Conservation (phyloP, 306 rosid genomes). For the Arachis stenosperma region DNA sequence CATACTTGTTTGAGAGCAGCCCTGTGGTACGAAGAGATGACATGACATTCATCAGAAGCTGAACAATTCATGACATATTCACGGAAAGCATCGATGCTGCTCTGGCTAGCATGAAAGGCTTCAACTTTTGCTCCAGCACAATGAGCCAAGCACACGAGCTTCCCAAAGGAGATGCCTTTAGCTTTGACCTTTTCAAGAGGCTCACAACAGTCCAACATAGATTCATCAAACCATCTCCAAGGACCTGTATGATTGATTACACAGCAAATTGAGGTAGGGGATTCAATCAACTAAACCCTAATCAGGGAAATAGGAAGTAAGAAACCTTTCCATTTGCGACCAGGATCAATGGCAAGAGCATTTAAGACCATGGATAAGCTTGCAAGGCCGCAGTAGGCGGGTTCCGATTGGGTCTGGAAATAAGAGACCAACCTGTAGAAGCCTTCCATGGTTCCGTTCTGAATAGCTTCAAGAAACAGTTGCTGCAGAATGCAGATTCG, state of each 20-base stretch:
- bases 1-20: constrained; percentile 77
- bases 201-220: constrained; percentile 96
- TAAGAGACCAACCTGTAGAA: constrained; percentile 75
- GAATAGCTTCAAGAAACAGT: constrained; percentile 75
- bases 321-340: constrained; percentile 93
- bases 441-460: constrained; percentile 87
- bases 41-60: constrained; percentile 72
- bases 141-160: constrained; percentile 85
- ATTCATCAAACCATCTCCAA: constrained; percentile 99
- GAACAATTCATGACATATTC: constrained; percentile 67
- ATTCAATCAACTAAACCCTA: constrained; percentile 7
- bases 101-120: constrained; percentile 72
- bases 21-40: constrained; percentile 85
- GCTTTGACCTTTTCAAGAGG: constrained; percentile 81
- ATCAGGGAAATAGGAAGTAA: too few species aligned
- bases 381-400: constrained; percentile 93
- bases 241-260: constrained; percentile 57
- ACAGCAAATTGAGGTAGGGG: too few species aligned
- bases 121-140: constrained; percentile 98
- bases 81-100: constrained; percentile 69
- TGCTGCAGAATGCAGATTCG: constrained; percentile 45
- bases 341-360: constrained; percentile 94
- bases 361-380: constrained; percentile 93
- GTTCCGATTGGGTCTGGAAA: constrained; percentile 93
- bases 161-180: constrained; percentile 89